Evolutionary conservation across 257 asterid genomes (phyloP).

Genomic region (Nicotiana paniculata): DNA sequence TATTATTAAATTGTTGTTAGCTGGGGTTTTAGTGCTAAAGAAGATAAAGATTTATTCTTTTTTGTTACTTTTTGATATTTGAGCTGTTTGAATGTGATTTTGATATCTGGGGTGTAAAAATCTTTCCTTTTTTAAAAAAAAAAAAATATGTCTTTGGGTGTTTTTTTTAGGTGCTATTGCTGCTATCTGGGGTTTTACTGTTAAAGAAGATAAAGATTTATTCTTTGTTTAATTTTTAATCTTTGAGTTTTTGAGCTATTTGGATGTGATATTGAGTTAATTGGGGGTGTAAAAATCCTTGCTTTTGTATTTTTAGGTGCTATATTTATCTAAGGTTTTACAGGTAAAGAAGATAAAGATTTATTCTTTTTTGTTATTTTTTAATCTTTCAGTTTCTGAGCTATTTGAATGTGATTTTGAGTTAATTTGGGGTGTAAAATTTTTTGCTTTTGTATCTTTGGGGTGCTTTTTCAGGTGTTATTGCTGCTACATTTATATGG

Average conservation of each 20-base stretch:
- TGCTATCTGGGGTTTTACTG: too few relatives aligned
- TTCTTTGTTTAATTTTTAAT: background rate
- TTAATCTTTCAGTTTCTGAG: background rate
- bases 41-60: conserved; percentile 8
- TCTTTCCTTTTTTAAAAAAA: background rate
- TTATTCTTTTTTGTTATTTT: too few relatives aligned
- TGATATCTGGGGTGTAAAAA: background rate
- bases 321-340: too few relatives aligned
- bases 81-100: background rate
- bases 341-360: too few relatives aligned
- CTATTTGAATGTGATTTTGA: background rate
- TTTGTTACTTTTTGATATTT: conserved; percentile 8
- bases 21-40: too few relatives aligned
- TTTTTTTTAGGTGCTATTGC: background rate
- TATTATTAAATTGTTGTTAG: too few relatives aligned
- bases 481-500: too few relatives aligned
- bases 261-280: background rate
- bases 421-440: background rate
- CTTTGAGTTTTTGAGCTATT: background rate
- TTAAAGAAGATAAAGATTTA: conserved; percentile 3
- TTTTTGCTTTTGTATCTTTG: too few relatives aligned
- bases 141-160: background rate
- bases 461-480: too few relatives aligned
- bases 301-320: too few relatives aligned
- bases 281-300: background rate